Evolutionary conservation across 2,329 filamentous ascomycete genomes (phyloP), one percentile per base, ranked within the genome.

Genomic region (Ophiostoma novo-ulmi): DNA sequence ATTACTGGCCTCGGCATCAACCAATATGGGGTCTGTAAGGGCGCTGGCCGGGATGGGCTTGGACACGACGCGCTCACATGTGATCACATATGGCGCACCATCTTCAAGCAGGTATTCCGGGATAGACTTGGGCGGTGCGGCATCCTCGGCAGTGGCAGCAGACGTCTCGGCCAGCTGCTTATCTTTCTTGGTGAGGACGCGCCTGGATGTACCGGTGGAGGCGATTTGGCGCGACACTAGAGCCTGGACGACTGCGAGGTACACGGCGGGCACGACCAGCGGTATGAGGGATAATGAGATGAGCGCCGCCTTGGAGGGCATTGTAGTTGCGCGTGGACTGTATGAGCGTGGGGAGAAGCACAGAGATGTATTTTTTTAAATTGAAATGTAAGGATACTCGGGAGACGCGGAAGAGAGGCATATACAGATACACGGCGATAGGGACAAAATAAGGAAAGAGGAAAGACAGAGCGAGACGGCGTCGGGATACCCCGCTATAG

Each of bases 41-140:
- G 58, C 26, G 7, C 14, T 14, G 20, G 26, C 8, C 0, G 73
- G 70, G 3, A 74, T 26, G 3, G 71, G 68, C 3, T 52, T 48
- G 8, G 73, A 73, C 5, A 72, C 55, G n/a, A 73, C 63, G 13
- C 73, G 71, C 70, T 74, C 73, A 44, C 70, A 71, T 7, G 52
- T 48, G 14, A 74, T 36, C 1, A 72, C 67, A 14, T 70, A 73
- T 8, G 69, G 65, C 11, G 72, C 66, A 8, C 44, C 70, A 4
- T 35, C 38, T 10, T 31, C 68, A 10, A 68, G 52, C 1, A 73
- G 64, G 17, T 69, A 52, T 20, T 20, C 70, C 1, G 72, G 72
- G n/a, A 73, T 67, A n/a, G 70, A 71, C 44, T 52, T 68, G 6
- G 71, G 73, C n/a, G 65, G 22, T 10, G 69, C 17, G 1, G 61